Conservation (phyloP, 805 yeast genomes). For the Candida andamanensis region DNA sequence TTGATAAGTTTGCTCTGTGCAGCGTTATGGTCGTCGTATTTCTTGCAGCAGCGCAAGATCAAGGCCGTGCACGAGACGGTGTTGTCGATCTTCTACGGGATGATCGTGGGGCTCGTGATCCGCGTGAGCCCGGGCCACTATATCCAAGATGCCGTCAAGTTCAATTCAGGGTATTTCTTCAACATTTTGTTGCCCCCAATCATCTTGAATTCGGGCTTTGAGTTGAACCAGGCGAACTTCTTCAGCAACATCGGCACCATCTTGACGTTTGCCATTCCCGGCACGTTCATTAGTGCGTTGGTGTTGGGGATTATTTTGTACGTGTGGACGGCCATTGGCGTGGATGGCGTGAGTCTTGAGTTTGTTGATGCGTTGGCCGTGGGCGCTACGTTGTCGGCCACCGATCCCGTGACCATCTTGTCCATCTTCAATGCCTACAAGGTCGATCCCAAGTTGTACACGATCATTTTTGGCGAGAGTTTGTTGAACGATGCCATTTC, state of each 20-base stretch:
- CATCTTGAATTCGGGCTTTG: constrained; percentile 93
- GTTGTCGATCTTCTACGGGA: constrained; percentile 90
- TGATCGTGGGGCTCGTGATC: constrained; percentile 89
- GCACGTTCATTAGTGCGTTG: constrained; percentile 87
- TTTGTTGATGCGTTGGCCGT: constrained; percentile 97
- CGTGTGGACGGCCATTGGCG: constrained; percentile 86
- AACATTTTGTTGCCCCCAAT: constrained; percentile 93
- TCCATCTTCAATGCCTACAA: constrained; percentile 96
- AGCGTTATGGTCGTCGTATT: constrained; percentile 94
- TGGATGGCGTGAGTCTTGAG: constrained; percentile 82
- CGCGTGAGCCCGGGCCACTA: constrained; percentile 93
- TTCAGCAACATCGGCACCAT: constrained; percentile 89
- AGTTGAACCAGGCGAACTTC: constrained; percentile 91
- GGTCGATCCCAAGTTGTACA: constrained; percentile 95
- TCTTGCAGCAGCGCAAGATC: constrained; percentile 82
- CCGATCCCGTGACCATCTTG: constrained; percentile 96
- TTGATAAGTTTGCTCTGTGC: constrained; percentile 72
- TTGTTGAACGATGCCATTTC: constrained; percentile 95
- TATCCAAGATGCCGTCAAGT: constrained; percentile 94
- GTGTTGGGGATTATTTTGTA: constrained; percentile 86
- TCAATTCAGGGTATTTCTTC: constrained; percentile 91
- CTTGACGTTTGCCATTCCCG: constrained; percentile 91
- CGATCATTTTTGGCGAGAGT: constrained; percentile 96
- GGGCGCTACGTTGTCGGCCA: constrained; percentile 96
- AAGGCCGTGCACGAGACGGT: constrained; percentile 98